A percentile compares a stretch with the other conserved stretches of the same genome.
phyloP scores from a whole-genome alignment of 2,329 filamentous ascomycete species.

The Zymoseptoria pseudotritici region DNA sequence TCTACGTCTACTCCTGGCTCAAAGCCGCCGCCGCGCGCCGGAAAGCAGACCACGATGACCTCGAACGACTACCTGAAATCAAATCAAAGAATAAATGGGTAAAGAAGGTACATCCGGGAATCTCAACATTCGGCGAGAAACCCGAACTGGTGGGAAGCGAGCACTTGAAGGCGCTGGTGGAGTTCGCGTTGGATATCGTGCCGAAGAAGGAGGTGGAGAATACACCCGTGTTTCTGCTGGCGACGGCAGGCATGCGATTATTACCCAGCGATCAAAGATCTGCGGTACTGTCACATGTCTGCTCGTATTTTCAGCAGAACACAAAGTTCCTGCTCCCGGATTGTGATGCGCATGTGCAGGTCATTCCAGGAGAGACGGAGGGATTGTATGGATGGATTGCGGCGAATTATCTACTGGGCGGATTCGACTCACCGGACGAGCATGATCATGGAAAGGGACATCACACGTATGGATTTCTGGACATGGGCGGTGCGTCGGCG shows the following conservation, averaged over 20 bases:
- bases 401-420: slow-evolving; percentile 87
- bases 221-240: slow-evolving; percentile 90
- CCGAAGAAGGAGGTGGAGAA: slow-evolving; percentile 68
- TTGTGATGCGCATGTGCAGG: slow-evolving; percentile 80
- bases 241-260: slow-evolving; percentile 89
- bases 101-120: slow-evolving; percentile 85
- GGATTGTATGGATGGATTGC: slow-evolving; percentile 96
- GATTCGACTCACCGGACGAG: slow-evolving; percentile 69
- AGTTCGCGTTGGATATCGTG: slow-evolving; percentile 73
- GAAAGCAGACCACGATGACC: slow-evolving; percentile 50
- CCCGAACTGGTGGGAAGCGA: slow-evolving; percentile 71
- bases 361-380: slow-evolving; percentile 92
- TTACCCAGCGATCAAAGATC: slow-evolving; percentile 66
- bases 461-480: slow-evolving; percentile 92
- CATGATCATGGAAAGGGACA: slow-evolving; percentile 81
- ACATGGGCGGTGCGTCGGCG: slow-evolving; percentile 96
- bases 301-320: slow-evolving; percentile 68
- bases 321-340: slow-evolving; percentile 84
- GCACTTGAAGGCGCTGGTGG: slow-evolving; percentile 70
- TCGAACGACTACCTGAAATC: slow-evolving; percentile 68
- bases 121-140: slow-evolving; percentile 79
- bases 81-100: slow-evolving; percentile 81
- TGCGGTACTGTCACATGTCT: slow-evolving; percentile 68
- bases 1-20: slow-evolving; percentile 92
- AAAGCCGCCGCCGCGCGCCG: slow-evolving; percentile 62